Conservation (phyloP, 352 stramenopile genomes). For the Peronospora farinosa region DNA sequence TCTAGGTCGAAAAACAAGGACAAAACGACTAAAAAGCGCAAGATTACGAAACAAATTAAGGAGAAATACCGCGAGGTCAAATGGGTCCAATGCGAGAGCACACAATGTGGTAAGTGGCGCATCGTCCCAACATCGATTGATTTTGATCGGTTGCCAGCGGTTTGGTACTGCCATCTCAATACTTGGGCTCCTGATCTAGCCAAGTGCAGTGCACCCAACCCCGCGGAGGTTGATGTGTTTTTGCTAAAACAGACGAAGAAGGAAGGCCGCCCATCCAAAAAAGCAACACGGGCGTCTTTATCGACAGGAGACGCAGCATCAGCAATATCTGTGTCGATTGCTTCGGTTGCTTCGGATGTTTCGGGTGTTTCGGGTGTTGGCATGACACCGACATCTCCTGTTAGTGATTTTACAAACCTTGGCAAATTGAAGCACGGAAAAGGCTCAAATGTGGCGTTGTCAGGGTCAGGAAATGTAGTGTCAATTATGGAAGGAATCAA, state of each 20-base stretch:
- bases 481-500: constrained; percentile 11
- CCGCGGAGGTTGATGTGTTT: constrained; percentile 62
- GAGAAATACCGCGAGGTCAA: constrained; percentile 81
- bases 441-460: constrained; percentile 13
- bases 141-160: constrained; percentile 80
- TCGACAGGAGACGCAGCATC: constrained; percentile 8
- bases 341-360: background rate
- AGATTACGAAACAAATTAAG: constrained; percentile 68
- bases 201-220: constrained; percentile 62
- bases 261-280: constrained; percentile 47
- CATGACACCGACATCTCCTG: constrained; percentile 20
- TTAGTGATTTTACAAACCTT: constrained; percentile 9
- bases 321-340: constrained; percentile 14
- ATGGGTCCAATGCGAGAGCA: constrained; percentile 94
- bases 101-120: constrained; percentile 92
- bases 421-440: constrained; percentile 30
- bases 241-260: constrained; percentile 65
- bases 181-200: constrained; percentile 70
- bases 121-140: constrained; percentile 89
- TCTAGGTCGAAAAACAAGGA: constrained; percentile 43
- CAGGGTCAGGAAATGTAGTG: constrained; percentile 9
- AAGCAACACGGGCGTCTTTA: constrained; percentile 25
- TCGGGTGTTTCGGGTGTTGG: background rate
- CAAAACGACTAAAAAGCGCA: constrained; percentile 70
- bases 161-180: constrained; percentile 85